Evolutionary conservation across 257 asterid species (phyloP), one percentile per base, ranked within the genome.

Genomic region (Galeopsis tetrahit): DNA sequence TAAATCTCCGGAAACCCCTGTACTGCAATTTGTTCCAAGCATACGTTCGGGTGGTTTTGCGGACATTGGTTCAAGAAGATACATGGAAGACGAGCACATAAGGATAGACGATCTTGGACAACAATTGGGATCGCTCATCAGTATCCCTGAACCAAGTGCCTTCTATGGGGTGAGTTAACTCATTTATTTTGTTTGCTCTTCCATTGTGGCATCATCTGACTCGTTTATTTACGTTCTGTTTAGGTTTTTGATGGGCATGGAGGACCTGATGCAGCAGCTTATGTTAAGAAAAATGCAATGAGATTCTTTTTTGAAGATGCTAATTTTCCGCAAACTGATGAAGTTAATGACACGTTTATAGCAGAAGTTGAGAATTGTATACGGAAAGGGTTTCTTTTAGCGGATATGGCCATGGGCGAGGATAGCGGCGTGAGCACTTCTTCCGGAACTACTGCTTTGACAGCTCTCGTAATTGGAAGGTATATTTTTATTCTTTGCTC

Each of bases 211-310:
- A 57, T 73, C 34, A 48, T 55, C 70, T 79, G 34, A 66, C 13
- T 21, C 59, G 35, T 43, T 58, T 31, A 21, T 56, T 1, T 42
- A 33, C 39, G 28, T 61, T 3, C 28, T 56, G 58, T 53, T 10
- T 53, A 89, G 97, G 75, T 89, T 39, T 91, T 91, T 81, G 96
- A 91, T 81, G 97, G 97, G 6, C 97, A 91, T 61, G 97, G 97
- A 69, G 97, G 97, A 36, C 81, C 96, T 8, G 97, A 91, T 78
- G 97, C 97, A n/a, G 97, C 97, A 21, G 84, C 91, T 42, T 88
- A 82, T 73, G 85, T 89, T 44, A 81, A 71, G 42, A 82, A 75
- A 55, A 82, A 87, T 57, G 96, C 83, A 1, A 82, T 87, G 38
- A 79, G 85, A 68, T 80, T 91, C 74, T 77, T 91, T 52, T 89